A percentile compares a stretch with the other conserved stretches of the same genome.
Evolutionary conservation across 257 asterid genomes (phyloP).

Genomic region (Solanum ossicruentum): DNA sequence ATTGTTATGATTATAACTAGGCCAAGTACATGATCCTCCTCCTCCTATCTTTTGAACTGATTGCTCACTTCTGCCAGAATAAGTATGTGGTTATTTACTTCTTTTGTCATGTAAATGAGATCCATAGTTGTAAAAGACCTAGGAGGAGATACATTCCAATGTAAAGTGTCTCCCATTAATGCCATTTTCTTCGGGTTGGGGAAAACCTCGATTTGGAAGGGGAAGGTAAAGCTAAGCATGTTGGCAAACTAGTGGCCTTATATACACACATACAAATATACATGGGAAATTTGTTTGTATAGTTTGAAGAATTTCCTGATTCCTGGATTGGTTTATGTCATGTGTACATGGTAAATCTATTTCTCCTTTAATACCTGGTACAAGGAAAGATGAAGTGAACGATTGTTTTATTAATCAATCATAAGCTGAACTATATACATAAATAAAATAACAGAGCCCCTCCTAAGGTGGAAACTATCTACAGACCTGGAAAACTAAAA

Average conservation of each 20-base stretch:
- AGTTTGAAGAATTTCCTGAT: neutral
- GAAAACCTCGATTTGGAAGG: neutral
- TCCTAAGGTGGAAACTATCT: too few species aligned
- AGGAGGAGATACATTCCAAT: neutral
- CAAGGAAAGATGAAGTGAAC: too few species aligned
- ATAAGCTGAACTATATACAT: too few species aligned
- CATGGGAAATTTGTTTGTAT: neutral
- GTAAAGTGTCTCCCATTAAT: neutral
- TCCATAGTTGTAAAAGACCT: neutral
- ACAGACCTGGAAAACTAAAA: too few species aligned
- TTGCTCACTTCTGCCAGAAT: neutral
- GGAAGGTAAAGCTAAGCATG: neutral
- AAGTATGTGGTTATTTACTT: neutral
- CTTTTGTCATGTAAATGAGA: neutral
- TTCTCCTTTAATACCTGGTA: neutral
- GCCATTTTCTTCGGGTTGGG: neutral
- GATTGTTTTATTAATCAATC: too few species aligned
- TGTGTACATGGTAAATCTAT: neutral
- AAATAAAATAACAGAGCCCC: too few species aligned
- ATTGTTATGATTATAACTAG: conserved; percentile 2
- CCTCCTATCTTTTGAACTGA: neutral
- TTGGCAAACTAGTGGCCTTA: neutral
- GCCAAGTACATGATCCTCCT: neutral
- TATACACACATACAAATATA: neutral
- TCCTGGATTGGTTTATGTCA: neutral